Conservation (phyloP, 345 rosid genomes). For the Bruguiera gymnorhiza region DNA sequence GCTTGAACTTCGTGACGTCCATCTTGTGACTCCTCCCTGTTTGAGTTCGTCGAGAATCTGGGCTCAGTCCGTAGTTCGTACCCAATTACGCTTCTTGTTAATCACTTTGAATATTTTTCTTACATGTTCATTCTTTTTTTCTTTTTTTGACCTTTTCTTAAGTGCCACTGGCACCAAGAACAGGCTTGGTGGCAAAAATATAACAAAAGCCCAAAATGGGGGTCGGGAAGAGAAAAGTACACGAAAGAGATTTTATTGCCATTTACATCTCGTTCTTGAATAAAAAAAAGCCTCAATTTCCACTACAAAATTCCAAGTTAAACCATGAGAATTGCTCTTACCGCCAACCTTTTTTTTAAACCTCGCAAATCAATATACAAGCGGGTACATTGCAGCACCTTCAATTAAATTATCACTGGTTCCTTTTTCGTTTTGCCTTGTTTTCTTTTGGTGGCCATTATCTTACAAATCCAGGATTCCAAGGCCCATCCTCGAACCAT, state of each 20-base stretch:
- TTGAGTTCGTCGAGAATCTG: too few species aligned
- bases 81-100: too few species aligned
- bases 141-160: too few species aligned
- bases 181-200: too few species aligned
- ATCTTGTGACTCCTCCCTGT: too few species aligned
- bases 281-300: slow-evolving; percentile 27
- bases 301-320: slow-evolving; percentile 48
- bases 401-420: background rate
- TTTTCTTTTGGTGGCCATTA: background rate
- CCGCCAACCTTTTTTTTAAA: background rate
- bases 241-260: slow-evolving; percentile 23
- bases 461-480: background rate
- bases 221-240: background rate
- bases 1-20: too few species aligned
- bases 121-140: too few species aligned
- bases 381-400: slow-evolving; percentile 4
- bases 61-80: too few species aligned
- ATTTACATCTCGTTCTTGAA: slow-evolving; percentile 70
- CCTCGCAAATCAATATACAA: slow-evolving; percentile 13
- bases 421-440: background rate
- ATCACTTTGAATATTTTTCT: too few species aligned
- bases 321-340: background rate
- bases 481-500: slow-evolving; percentile 1
- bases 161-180: too few species aligned
- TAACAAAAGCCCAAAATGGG: too few species aligned